Base-by-base conservation (phyloP, 345 rosid genomes). In the Citrus reticulata region DNA sequence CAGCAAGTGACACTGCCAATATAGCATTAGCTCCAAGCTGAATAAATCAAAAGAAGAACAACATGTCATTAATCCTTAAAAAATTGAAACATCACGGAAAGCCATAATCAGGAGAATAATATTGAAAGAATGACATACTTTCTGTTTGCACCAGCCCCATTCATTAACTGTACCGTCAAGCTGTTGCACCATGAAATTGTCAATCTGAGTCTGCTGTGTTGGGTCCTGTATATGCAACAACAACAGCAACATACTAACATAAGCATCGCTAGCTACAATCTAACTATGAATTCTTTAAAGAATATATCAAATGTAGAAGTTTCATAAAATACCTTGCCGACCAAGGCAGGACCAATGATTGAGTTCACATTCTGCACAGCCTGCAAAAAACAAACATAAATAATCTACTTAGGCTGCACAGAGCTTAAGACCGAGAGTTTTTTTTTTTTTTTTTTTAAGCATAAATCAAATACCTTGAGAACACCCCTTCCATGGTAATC, bases 61-160 rank as follows among this genome's bases (percentile, higher is more conserved):
- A 30, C 68, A 30, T 22, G 30, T 1, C 22, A 46, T 37, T 74
- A 14, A 67, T 16, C 9, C 25, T 70, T 62, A 74, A 30, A 9
- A 9, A 32, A 39, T 20, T 14, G 19, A 61, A 1, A 30, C 6
- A 63, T 11, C 35, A 14, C 14, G 49, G 42, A 46, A 20, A 27
- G 2, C 29, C n/a, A 4, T 17, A 16, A 22, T 58, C 7, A 46
- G 9, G 42, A 63, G 32, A 10, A 30, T 2, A 3, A 25, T 4
- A 70, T 55, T 9, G 7, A 32, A 73, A 25, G 10, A 6, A 35
- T 66, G 25, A 49, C 6, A 55, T 83, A 90, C 95, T 90, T 90
- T 91, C 65, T 91, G 92, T 72, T 91, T 91, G 86, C 93, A 91
- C 93, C 95, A 91, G 51, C 95, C 95, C 95, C 95, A 91, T 75